Evolutionary conservation across 768 basidiomycete species (phyloP).

Genomic region (Boletus eberwhitei): DNA sequence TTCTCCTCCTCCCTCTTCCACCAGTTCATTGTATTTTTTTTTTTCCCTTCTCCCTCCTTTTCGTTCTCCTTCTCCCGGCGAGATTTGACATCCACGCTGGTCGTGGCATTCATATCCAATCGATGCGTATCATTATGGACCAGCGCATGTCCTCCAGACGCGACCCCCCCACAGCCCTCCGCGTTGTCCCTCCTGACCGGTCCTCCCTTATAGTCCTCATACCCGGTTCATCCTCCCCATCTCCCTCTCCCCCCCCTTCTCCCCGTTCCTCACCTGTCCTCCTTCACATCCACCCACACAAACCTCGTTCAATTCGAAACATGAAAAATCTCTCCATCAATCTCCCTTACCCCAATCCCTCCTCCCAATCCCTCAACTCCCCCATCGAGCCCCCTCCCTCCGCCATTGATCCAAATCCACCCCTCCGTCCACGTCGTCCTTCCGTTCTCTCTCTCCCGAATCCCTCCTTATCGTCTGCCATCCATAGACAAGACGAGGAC

Average conservation of each 20-base stretch:
- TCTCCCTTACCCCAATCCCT: slow-evolving; percentile 60
- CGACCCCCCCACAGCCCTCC: slow-evolving; percentile 45
- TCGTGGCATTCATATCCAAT: slow-evolving; percentile 32
- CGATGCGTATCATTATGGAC: slow-evolving; percentile 15
- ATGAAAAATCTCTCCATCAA: slow-evolving; percentile 75
- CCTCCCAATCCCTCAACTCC: slow-evolving; percentile 44
- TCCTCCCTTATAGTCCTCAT: slow-evolving; percentile 42
- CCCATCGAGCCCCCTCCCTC: slow-evolving; percentile 35
- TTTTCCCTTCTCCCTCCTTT: no score
- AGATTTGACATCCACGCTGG: slow-evolving; percentile 32
- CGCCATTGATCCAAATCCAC: slow-evolving; percentile 29
- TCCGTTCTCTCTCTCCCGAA: slow-evolving; percentile 69
- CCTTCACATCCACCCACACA: slow-evolving; percentile 33
- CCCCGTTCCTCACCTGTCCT: not conserved
- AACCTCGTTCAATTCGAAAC: slow-evolving; percentile 52
- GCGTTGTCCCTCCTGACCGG: slow-evolving; percentile 46
- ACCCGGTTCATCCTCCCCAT: not conserved
- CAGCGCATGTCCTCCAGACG: slow-evolving; percentile 27
- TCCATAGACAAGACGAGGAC: slow-evolving; percentile 67
- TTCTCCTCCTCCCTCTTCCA: not conserved
- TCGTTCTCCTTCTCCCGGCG: slow-evolving; percentile 14
- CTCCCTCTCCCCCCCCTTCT: not conserved
- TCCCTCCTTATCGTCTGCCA: slow-evolving; percentile 45
- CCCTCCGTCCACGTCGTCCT: slow-evolving; percentile 53
- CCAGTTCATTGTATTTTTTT: not conserved